phyloP scores from a whole-genome alignment of 441 rosid species.

The Adansonia gregorii region DNA sequence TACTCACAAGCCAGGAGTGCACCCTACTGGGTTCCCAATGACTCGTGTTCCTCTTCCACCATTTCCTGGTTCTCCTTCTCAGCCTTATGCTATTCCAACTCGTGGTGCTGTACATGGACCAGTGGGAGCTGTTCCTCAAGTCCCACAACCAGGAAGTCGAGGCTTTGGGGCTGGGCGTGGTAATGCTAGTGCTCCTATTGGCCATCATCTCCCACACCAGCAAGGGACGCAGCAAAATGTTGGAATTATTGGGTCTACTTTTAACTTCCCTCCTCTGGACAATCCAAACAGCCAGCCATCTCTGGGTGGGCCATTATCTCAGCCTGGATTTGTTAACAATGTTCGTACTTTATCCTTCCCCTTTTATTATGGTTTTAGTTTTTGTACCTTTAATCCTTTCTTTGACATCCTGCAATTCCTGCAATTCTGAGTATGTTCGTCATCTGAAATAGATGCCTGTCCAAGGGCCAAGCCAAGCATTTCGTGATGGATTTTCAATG shows the following conservation, averaged over 20 bases:
- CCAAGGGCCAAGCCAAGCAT: conserved; percentile 89
- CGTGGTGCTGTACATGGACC: conserved; percentile 93
- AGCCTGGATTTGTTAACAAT: conserved; percentile 90
- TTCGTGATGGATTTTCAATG: conserved; percentile 97
- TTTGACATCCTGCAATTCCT: conserved; percentile 15
- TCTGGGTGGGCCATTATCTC: conserved; percentile 87
- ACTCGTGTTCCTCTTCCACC: conserved; percentile 84
- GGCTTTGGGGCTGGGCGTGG: conserved; percentile 96
- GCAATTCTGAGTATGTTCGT: conserved; percentile 23
- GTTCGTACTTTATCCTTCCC: conserved; percentile 31
- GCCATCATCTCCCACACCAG: conserved; percentile 86
- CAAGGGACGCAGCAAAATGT: conserved; percentile 77
- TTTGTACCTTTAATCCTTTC: conserved; percentile 14
- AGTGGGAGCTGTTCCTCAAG: conserved; percentile 90
- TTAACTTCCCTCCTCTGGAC: conserved; percentile 73
- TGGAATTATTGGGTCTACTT: conserved; percentile 79
- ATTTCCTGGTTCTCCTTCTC: conserved; percentile 82
- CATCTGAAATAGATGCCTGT: conserved; percentile 53
- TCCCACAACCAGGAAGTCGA: conserved; percentile 82
- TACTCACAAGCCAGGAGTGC: conserved; percentile 81
- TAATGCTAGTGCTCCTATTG: conserved; percentile 69
- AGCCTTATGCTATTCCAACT: conserved; percentile 94
- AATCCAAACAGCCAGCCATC: conserved; percentile 94
- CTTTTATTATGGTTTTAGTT: conserved; percentile 11
- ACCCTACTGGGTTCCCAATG: conserved; percentile 85